phyloP scores from a whole-genome alignment of 2,329 filamentous ascomycete species.

The Phyllosticta citribraziliensis region DNA sequence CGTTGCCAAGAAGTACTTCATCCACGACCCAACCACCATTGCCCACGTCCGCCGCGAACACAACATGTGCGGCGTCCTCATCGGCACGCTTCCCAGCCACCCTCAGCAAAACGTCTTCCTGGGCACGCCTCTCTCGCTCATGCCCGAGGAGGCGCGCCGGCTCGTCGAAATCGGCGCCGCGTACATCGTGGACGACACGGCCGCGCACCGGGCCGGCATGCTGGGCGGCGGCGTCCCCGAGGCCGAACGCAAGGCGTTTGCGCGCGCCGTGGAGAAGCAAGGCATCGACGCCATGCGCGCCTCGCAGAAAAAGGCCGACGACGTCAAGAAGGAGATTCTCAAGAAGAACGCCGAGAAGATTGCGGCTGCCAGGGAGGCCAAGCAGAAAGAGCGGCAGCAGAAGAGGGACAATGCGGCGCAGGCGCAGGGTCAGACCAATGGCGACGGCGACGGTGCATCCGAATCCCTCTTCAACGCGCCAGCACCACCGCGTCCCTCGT shows the following conservation, averaged over 20 bases:
- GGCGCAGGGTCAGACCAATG: conserved; percentile 20
- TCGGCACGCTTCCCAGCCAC: conserved; percentile 81
- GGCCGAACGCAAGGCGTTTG: conserved; percentile 52
- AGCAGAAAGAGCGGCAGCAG: conserved; percentile 21
- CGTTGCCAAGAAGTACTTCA: conserved; percentile 70
- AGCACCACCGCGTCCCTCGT: conserved; percentile 9
- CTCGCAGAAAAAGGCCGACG: conserved; percentile 41
- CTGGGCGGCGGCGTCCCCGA: conserved; percentile 41
- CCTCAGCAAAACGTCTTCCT: conserved; percentile 93
- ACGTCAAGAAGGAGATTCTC: conserved; percentile 19
- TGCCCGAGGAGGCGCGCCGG: conserved; percentile 78
- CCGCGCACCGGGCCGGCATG: conserved; percentile 58
- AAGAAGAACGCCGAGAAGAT: conserved; percentile 10
- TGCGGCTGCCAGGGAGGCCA: conserved; percentile 15
- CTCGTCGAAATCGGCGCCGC: conserved; percentile 69
- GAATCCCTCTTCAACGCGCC: conserved; percentile 19
- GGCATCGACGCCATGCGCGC: conserved; percentile 40
- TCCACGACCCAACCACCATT: conserved; percentile 79
- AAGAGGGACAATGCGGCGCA: background rate
- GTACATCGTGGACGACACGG: conserved; percentile 70
- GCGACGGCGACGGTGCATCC: background rate
- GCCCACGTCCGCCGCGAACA: conserved; percentile 68
- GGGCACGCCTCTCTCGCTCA: conserved; percentile 77
- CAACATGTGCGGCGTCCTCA: conserved; percentile 76
- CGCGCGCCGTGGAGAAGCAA: conserved; percentile 46